Percentiles rank a stretch among this genome's conserved stretches.
Conservation (phyloP, 345 rosid species). For the Citrus inodora region DNA sequence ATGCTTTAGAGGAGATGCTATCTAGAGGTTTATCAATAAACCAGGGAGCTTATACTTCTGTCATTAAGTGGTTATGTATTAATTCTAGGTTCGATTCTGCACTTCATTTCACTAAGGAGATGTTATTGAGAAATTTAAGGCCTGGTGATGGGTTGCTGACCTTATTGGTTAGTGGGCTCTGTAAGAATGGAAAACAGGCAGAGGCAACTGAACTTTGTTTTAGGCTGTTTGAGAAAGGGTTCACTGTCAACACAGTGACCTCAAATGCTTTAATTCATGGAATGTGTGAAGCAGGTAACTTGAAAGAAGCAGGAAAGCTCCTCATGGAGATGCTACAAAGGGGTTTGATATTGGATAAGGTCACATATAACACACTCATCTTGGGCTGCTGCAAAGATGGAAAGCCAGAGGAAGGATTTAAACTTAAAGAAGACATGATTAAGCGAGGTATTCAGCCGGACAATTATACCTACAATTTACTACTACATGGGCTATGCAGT, state of each 20-base stretch:
- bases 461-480: conserved; percentile 51
- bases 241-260: conserved; percentile 41
- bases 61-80: conserved; percentile 49
- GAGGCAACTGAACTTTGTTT: conserved; percentile 67
- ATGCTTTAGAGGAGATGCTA: conserved; percentile 58
- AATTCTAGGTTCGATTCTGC: conserved; percentile 53
- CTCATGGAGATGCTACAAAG: conserved; percentile 49
- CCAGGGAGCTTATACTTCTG: conserved; percentile 55
- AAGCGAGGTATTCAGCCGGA: conserved; percentile 61
- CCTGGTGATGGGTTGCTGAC: conserved; percentile 67
- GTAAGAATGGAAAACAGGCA: conserved; percentile 50
- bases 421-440: conserved; percentile 62
- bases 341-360: conserved; percentile 46
- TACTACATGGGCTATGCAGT: conserved; percentile 51
- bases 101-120: conserved; percentile 40
- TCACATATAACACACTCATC: conserved; percentile 63
- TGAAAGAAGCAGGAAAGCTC: conserved; percentile 50
- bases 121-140: conserved; percentile 61
- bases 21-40: conserved; percentile 42
- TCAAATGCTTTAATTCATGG: conserved; percentile 82
- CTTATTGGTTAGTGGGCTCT: conserved; percentile 51
- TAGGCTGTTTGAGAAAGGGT: conserved; percentile 42
- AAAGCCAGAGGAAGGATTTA: conserved; percentile 53
- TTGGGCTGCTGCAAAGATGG: conserved; percentile 48
- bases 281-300: conserved; percentile 56